Base-by-base conservation (phyloP, 768 basidiomycete species). In the Chiua virens region DNA sequence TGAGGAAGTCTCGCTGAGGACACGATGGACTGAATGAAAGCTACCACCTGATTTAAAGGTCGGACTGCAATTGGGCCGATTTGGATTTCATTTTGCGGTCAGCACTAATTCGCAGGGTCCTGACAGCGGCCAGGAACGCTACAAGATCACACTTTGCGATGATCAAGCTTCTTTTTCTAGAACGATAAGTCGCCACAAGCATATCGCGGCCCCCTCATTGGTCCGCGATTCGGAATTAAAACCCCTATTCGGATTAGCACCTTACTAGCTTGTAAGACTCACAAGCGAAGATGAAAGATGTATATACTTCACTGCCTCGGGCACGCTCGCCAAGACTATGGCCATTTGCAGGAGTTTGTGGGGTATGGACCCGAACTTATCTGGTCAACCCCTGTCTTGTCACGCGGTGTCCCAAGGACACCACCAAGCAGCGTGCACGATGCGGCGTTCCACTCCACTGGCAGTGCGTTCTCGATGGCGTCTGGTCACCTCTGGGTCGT, bases 171-270 rank as follows among this genome's bases (percentile, higher is more conserved):
- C 46, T 49, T 37, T 48, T 59, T 51, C 51, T 32, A 50, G 52
- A 56, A 62, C 3, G 17, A 43, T 44, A 18, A 39, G 47, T 51
- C 50, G 45, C 28, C 25, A 23, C 21, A 32, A 40, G 6, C 45
- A 45, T 62, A 62, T 62, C 54, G 61, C 45, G 25, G 13, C n/a
- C 18, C 4, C 14, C n/a, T 18, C 39, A 63, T 63, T 60, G 61
- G 61, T 17, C 44, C n/a, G 21, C 36, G 20, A 23, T 47, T 60
- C 49, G 60, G 53, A 50, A 28, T 34, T 30, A 47, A 44, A 46
- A 35, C 39, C 15, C 44, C 48, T 35, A 27, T 11, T 34, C 18
- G 37, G 38, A 42, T 49, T 30, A 11, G n/a, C 9, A n/a, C n/a
- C n/a, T n/a, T n/a, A n/a, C n/a, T n/a, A n/a, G n/a, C n/a, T n/a